Evolutionary conservation across 306 rosid genomes (phyloP).

Genomic region (Mucuna pruriens): DNA sequence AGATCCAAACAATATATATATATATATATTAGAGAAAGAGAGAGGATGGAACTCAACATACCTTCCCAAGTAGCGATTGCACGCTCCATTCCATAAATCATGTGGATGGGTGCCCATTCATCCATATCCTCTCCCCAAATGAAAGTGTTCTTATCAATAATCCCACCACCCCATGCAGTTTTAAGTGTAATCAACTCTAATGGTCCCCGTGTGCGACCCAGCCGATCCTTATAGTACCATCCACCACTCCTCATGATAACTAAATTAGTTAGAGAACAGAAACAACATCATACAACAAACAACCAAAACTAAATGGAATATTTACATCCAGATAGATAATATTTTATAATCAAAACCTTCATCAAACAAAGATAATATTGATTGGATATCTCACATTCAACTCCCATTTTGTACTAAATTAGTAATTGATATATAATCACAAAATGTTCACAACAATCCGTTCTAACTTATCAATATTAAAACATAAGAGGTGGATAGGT

Average conservation of each 20-base stretch:
- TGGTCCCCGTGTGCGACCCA: slow-evolving; percentile 91
- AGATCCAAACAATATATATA: neutral
- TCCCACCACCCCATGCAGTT: slow-evolving; percentile 95
- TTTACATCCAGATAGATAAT: neutral
- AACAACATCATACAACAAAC: slow-evolving; percentile 31
- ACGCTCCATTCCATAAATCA: slow-evolving; percentile 93
- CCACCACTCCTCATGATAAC: slow-evolving; percentile 92
- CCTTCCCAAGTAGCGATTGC: slow-evolving; percentile 99
- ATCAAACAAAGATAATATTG: neutral
- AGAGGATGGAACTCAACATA: slow-evolving; percentile 38
- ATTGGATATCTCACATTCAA: slow-evolving; percentile 12
- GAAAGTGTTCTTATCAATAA: slow-evolving; percentile 92
- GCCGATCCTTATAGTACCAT: slow-evolving; percentile 85
- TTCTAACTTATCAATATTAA: neutral
- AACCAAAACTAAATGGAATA: neutral
- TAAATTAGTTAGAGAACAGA: slow-evolving; percentile 33
- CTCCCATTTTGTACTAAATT: neutral
- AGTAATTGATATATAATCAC: neutral
- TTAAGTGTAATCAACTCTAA: slow-evolving; percentile 73
- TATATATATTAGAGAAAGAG: slow-evolving; percentile 8
- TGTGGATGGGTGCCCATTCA: slow-evolving; percentile 95
- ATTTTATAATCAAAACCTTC: slow-evolving; percentile 32
- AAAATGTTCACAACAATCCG: neutral
- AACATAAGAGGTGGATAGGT: neutral
- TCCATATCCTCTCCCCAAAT: slow-evolving; percentile 99